Evolutionary conservation across 1,284 basidiomycete genomes (phyloP).

Genomic region (Fistulinella cinereoalba): DNA sequence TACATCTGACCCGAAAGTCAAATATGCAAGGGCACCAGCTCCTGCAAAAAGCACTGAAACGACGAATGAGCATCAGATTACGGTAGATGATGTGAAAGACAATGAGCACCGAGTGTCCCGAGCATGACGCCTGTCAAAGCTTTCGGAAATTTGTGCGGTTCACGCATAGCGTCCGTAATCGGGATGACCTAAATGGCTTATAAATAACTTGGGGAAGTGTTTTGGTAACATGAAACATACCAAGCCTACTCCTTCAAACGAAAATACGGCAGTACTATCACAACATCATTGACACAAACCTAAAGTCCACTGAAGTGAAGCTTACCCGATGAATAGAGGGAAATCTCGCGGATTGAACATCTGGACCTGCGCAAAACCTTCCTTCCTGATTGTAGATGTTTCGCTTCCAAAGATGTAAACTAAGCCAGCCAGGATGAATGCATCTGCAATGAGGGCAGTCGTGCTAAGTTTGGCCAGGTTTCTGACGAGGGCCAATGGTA

Average conservation of each 20-base stretch:
- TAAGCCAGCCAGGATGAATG: slow-evolving; percentile 89
- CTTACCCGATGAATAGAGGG: slow-evolving; percentile 88
- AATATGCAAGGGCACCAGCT: slow-evolving; percentile 86
- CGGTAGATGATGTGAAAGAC: background rate
- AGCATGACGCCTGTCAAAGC: slow-evolving; percentile 92
- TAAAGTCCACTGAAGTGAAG: slow-evolving; percentile 8
- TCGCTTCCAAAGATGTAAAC: slow-evolving; percentile 87
- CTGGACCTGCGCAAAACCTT: slow-evolving; percentile 80
- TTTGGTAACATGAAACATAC: slow-evolving; percentile 42
- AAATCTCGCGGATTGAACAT: slow-evolving; percentile 90
- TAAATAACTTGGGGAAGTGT: slow-evolving; percentile 3
- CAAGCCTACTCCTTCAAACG: slow-evolving; percentile 96
- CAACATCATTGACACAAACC: slow-evolving; percentile 3
- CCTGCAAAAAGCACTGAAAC: slow-evolving; percentile 78
- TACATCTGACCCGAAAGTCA: slow-evolving; percentile 85
- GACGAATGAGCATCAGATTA: slow-evolving; percentile 11
- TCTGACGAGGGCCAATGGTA: slow-evolving; percentile 83
- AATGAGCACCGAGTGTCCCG: slow-evolving; percentile 58
- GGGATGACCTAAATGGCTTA: slow-evolving; percentile 68
- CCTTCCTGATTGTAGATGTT: slow-evolving; percentile 57
- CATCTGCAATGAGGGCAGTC: slow-evolving; percentile 92
- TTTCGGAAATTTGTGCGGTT: slow-evolving; percentile 89
- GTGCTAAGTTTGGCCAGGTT: slow-evolving; percentile 92
- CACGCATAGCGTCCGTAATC: slow-evolving; percentile 94
- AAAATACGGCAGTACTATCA: slow-evolving; percentile 90